Evolutionary conservation across 495 filamentous ascomycete genomes (phyloP).

Genomic region (Aspergillus incahuasiensis): DNA sequence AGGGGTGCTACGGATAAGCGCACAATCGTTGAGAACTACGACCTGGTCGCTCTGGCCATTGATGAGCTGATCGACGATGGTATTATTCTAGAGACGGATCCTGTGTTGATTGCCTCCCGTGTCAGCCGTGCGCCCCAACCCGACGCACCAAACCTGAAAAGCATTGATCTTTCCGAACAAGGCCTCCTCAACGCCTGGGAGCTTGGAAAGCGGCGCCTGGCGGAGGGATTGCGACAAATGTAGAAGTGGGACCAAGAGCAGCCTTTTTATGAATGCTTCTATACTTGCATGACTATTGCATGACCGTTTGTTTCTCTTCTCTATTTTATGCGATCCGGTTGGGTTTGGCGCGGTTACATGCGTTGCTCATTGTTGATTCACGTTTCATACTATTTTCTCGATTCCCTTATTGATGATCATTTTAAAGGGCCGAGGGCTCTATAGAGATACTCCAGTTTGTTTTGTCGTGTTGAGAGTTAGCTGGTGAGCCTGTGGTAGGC

Average conservation of each 20-base stretch:
- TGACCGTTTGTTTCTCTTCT: conserved; percentile 20
- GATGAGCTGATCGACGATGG: conserved; percentile 97
- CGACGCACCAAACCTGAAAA: conserved; percentile 81
- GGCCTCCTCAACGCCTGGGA: conserved; percentile 93
- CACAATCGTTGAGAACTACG: conserved; percentile 97
- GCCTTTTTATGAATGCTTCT: conserved; percentile 8
- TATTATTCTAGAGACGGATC: conserved; percentile 94
- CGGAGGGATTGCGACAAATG: conserved; percentile 83
- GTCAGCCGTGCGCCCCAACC: conserved; percentile 90
- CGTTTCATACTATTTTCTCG: conserved; percentile 15
- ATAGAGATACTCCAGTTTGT: conserved; percentile 27
- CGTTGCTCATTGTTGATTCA: conserved; percentile 18
- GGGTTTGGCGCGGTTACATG: conserved; percentile 40
- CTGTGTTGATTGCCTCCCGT: conserved; percentile 81
- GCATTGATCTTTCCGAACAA: conserved; percentile 93
- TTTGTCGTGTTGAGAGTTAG: conserved; percentile 1
- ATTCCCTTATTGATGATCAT: conserved; percentile 14
- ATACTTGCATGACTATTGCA: conserved; percentile 23
- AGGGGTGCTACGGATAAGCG: conserved; percentile 95
- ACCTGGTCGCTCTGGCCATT: conserved; percentile 82
- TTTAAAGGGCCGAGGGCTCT: conserved; percentile 16
- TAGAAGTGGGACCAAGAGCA: conserved; percentile 17
- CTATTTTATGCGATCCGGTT: conserved; percentile 33
- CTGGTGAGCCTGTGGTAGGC: background rate
- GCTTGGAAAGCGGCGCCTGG: conserved; percentile 87